A percentile compares a stretch with the other conserved stretches of the same genome.
These are phyloP conservation scores for Mrakia hoshinonis DNA, from an alignment of 768 basidiomycete genomes.

Conservation along the genomic window DNA sequence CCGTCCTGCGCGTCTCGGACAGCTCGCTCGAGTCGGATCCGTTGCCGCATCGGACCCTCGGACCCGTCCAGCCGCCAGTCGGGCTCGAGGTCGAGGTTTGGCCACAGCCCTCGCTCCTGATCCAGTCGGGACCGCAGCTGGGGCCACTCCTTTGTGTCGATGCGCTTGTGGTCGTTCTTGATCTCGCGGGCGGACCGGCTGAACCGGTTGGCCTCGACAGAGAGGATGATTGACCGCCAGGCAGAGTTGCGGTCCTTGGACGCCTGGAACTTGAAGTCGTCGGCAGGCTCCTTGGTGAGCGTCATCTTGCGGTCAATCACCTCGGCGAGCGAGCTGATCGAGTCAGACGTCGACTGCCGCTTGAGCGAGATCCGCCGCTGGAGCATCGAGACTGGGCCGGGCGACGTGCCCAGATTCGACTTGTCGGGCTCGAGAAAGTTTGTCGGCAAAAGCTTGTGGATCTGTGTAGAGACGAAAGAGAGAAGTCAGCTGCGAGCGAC, in stretches of 20 bases:
- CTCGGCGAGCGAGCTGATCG: conserved; percentile 18
- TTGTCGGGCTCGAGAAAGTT: conserved; percentile 13
- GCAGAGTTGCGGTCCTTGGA: conserved; percentile 38
- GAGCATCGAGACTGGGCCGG: conserved; percentile 14
- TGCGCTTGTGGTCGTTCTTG: conserved; percentile 12
- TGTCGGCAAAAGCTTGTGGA: conserved; percentile 8
- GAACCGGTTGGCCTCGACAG: conserved; percentile 18
- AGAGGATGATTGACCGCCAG: conserved; percentile 12
- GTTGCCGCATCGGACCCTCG: conserved; percentile 50
- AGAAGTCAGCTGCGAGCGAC: neutral
- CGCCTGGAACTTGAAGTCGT: conserved; percentile 37
- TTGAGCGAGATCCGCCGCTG: conserved; percentile 24
- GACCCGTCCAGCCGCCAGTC: conserved; percentile 82
- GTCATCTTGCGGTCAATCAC: conserved; percentile 35
- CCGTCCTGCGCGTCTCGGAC: conserved; percentile 23
- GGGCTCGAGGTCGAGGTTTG: conserved; percentile 46
- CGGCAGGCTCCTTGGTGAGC: conserved; percentile 36
- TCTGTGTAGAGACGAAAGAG: neutral
- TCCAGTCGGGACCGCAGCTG: conserved; percentile 54
- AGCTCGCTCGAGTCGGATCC: conserved; percentile 22
- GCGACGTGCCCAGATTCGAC: neutral
- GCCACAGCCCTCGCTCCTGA: conserved; percentile 78
- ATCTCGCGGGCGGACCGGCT: conserved; percentile 7
- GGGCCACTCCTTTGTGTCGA: conserved; percentile 37
- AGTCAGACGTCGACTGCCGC: conserved; percentile 6